Evolutionary conservation across 805 yeast genomes (phyloP).

Genomic region (Candida sanyiensis): DNA sequence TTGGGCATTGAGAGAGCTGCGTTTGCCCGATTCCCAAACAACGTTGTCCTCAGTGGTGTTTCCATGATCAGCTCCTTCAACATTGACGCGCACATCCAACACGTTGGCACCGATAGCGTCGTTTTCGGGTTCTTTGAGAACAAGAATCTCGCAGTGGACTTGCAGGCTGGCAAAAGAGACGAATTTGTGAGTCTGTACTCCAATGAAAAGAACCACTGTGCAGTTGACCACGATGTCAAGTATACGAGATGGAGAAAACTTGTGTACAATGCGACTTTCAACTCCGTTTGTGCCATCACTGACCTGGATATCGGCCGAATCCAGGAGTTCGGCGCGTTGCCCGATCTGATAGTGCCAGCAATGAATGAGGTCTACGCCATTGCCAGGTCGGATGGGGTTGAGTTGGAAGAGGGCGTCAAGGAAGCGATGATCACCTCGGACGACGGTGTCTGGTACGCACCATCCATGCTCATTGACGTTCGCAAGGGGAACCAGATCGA

Average conservation of each 20-base stretch:
- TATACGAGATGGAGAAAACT: conserved; percentile 60
- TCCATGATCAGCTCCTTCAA: conserved; percentile 54
- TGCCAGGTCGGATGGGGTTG: conserved; percentile 65
- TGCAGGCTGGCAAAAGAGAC: conserved; percentile 30
- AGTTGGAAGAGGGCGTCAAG: conserved; percentile 44
- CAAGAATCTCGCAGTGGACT: conserved; percentile 24
- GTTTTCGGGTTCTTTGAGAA: conserved; percentile 45
- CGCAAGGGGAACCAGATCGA: conserved; percentile 65
- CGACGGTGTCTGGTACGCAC: conserved; percentile 53
- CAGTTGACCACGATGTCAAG: conserved; percentile 40
- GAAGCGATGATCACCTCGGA: conserved; percentile 50
- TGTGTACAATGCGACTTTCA: conserved; percentile 63
- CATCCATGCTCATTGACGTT: conserved; percentile 70
- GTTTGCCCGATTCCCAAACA: conserved; percentile 43
- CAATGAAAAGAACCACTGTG: conserved; percentile 37
- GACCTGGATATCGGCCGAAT: conserved; percentile 55
- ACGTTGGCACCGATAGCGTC: conserved; percentile 41
- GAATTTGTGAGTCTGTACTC: conserved; percentile 42
- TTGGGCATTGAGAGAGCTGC: conserved; percentile 53
- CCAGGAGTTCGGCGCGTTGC: conserved; percentile 38
- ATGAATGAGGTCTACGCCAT: conserved; percentile 61
- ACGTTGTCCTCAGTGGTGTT: conserved; percentile 54
- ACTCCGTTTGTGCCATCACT: conserved; percentile 56
- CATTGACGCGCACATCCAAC: conserved; percentile 38
- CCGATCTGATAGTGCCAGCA: conserved; percentile 45